These are phyloP conservation scores for Hyphodiscus sp. DNA, from an alignment of 2,329 filamentous ascomycete genomes.

Conservation along the genomic window DNA sequence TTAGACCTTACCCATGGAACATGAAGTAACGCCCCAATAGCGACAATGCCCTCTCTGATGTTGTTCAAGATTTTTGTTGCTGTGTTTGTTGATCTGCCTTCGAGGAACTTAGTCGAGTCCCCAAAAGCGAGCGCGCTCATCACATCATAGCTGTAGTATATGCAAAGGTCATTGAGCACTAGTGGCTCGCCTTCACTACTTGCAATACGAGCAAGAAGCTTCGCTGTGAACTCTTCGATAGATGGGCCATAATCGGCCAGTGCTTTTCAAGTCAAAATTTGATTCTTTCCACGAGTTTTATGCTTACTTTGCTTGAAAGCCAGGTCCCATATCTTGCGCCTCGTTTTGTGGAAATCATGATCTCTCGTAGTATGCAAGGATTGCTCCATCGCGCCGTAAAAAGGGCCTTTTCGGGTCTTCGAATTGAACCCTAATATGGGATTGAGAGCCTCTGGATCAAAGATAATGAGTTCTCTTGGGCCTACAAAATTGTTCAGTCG, in stretches of 20 bases:
- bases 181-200: not conserved
- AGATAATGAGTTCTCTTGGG: slow-evolving; percentile 13
- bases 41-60: slow-evolving; percentile 8
- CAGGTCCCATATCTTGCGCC: slow-evolving; percentile 11
- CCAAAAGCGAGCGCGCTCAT: slow-evolving; percentile 13
- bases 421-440: slow-evolving; percentile 8
- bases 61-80: slow-evolving; percentile 8
- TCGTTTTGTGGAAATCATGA: slow-evolving; percentile 10
- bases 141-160: slow-evolving; percentile 17
- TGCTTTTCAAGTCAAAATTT: not conserved
- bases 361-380: slow-evolving; percentile 11
- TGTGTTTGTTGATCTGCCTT: slow-evolving; percentile 4
- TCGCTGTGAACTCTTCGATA: slow-evolving; percentile 13
- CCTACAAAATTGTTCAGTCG: slow-evolving; percentile 2
- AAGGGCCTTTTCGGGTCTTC: slow-evolving; percentile 13
- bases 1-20: slow-evolving; percentile 9
- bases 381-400: slow-evolving; percentile 11
- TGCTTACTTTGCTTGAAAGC: slow-evolving; percentile 7
- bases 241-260: slow-evolving; percentile 4
- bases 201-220: slow-evolving; percentile 6
- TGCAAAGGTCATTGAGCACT: slow-evolving; percentile 7
- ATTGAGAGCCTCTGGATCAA: slow-evolving; percentile 8
- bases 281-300: not conserved
- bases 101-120: slow-evolving; percentile 5
- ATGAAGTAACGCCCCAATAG: slow-evolving; percentile 10